Conservation (phyloP, 441 rosid species). For the Metrosideros polymorpha region DNA sequence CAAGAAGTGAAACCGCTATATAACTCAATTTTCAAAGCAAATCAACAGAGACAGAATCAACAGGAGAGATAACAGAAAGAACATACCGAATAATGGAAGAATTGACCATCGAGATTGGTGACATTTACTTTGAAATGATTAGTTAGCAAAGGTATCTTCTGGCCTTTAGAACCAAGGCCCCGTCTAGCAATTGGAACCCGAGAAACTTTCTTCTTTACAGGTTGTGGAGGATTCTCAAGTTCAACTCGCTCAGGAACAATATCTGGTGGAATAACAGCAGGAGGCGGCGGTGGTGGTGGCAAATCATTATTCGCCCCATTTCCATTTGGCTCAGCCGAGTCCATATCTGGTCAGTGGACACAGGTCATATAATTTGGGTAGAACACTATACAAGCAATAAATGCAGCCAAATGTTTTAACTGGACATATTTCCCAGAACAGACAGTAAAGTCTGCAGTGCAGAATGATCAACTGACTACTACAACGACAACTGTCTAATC, state of each 20-base stretch:
- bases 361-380: not conserved
- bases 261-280: slow-evolving; percentile 29
- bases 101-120: slow-evolving; percentile 27
- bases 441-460: not conserved
- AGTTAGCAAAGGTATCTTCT: slow-evolving; percentile 28
- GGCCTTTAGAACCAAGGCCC: slow-evolving; percentile 42
- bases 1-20: not conserved
- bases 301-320: slow-evolving; percentile 17
- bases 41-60: not conserved
- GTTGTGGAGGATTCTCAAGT: slow-evolving; percentile 1
- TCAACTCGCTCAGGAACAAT: slow-evolving; percentile 23
- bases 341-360: slow-evolving; percentile 8
- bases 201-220: slow-evolving; percentile 27
- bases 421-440: not conserved
- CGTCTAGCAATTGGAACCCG: slow-evolving; percentile 43
- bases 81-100: slow-evolving; percentile 46
- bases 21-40: not conserved
- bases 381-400: not conserved
- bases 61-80: not conserved
- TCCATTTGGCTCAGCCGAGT: slow-evolving; percentile 8
- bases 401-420: not conserved
- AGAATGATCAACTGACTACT: not conserved
- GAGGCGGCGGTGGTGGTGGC: slow-evolving; percentile 36
- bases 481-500: not conserved
- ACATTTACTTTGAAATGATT: slow-evolving; percentile 59